phyloP scores from a whole-genome alignment of 768 basidiomycete genomes.

The Sporobolomyces roseus region DNA sequence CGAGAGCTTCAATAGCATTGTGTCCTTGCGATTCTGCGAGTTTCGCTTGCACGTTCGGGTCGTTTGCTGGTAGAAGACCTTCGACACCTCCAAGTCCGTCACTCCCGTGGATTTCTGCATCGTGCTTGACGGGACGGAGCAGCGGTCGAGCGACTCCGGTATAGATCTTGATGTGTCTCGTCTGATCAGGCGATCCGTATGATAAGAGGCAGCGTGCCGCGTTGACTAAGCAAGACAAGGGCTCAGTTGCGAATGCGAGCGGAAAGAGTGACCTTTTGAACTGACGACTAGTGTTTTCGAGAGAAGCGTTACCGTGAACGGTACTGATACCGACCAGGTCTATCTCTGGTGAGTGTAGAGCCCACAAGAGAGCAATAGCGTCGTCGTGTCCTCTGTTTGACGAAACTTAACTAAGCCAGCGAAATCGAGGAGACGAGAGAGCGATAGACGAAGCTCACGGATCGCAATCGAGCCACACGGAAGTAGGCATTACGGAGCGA shows the following conservation, averaged over 20 bases:
- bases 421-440: no score
- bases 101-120: slow-evolving; percentile 66
- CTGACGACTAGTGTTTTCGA: slow-evolving; percentile 54
- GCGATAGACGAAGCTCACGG: slow-evolving; percentile 13
- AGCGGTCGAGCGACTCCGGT: slow-evolving; percentile 70
- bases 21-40: slow-evolving; percentile 1
- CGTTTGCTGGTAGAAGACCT: slow-evolving; percentile 60
- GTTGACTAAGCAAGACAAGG: slow-evolving; percentile 52
- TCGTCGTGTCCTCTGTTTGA: slow-evolving; percentile 70
- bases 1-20: slow-evolving; percentile 64
- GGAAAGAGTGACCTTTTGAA: no score
- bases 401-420: no score
- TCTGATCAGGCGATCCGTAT: slow-evolving; percentile 59
- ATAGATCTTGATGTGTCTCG: slow-evolving; percentile 58
- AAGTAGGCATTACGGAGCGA: neutral
- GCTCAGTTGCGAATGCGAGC: neutral
- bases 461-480: slow-evolving; percentile 36
- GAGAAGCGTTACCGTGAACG: slow-evolving; percentile 72
- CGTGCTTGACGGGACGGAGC: slow-evolving; percentile 60
- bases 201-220: slow-evolving; percentile 72
- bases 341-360: slow-evolving; percentile 60
- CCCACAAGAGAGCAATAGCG: slow-evolving; percentile 67
- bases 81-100: slow-evolving; percentile 82
- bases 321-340: slow-evolving; percentile 77
- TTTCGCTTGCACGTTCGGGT: slow-evolving; percentile 52